These are phyloP conservation scores for Gelatoporia subvermispora DNA, from an alignment of 768 basidiomycete species.

Conservation along the genomic window DNA sequence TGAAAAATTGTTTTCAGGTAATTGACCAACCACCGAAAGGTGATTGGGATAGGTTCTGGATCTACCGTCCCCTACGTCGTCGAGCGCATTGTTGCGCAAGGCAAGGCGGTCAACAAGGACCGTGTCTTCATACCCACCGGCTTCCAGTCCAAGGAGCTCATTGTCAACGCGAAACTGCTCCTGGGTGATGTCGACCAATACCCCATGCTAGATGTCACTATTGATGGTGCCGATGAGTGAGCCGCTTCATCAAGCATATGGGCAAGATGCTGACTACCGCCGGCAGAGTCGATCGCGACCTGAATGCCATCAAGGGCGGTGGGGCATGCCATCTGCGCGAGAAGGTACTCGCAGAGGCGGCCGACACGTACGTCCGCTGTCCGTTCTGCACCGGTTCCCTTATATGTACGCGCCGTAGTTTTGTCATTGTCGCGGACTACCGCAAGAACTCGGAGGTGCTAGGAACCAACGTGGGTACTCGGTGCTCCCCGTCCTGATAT, in stretches of 20 bases:
- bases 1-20: not conserved
- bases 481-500: not conserved
- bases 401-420: constrained; percentile 37
- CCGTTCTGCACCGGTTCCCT: not conserved
- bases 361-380: constrained; percentile 56
- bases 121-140: constrained; percentile 92
- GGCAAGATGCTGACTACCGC: not conserved
- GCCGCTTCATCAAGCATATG: constrained; percentile 20
- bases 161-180: constrained; percentile 68
- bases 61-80: constrained; percentile 97
- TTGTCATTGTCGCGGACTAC: constrained; percentile 91
- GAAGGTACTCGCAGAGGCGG: constrained; percentile 97
- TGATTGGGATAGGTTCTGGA: constrained; percentile 87
- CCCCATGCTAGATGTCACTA: constrained; percentile 88
- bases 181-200: constrained; percentile 91
- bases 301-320: constrained; percentile 97
- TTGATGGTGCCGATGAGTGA: constrained; percentile 96
- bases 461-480: constrained; percentile 68
- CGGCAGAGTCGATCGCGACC: constrained; percentile 70
- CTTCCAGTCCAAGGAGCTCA: constrained; percentile 95
- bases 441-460: constrained; percentile 85
- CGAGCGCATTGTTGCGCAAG: constrained; percentile 87
- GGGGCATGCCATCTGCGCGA: constrained; percentile 96
- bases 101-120: constrained; percentile 63
- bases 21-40: constrained; percentile 33